These are phyloP conservation scores for Chlamydomonas incerta DNA, from an alignment of 139 green algal genomes.

Conservation along the genomic window DNA sequence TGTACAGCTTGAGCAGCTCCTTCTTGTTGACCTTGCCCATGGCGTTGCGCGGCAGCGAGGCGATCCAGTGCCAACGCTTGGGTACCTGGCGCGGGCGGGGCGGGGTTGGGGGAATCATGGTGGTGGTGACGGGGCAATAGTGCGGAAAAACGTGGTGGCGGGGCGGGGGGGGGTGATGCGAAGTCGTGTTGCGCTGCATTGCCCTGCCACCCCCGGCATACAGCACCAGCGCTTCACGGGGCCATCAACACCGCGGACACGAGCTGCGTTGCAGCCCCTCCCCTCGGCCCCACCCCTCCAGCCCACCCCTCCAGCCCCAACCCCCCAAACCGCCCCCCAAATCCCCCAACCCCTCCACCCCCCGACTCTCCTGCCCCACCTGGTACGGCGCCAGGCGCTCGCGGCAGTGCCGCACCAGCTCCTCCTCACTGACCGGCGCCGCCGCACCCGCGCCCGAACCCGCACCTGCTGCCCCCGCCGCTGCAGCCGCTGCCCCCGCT, in stretches of 20 bases:
- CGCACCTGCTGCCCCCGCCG: background rate
- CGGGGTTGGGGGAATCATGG: background rate
- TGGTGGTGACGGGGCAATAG: no score
- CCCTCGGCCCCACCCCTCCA: no score
- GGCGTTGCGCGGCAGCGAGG: slow-evolving; percentile 88
- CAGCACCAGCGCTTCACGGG: no score
- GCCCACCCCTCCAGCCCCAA: background rate
- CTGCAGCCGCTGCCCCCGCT: background rate
- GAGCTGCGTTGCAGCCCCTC: no score
- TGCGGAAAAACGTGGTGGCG: no score
- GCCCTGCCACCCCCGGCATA: no score
- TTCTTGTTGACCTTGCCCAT: slow-evolving; percentile 99
- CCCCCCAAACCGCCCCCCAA: no score
- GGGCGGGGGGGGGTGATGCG: no score
- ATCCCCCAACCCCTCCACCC: background rate
- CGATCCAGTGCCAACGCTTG: slow-evolving; percentile 61
- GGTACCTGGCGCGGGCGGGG: background rate
- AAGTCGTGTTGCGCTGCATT: no score
- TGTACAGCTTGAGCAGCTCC: slow-evolving; percentile 63
- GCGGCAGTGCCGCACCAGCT: slow-evolving; percentile 50
- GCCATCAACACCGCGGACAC: no score
- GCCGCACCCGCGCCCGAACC: background rate
- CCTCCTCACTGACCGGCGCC: slow-evolving; percentile 9
- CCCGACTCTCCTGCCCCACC: background rate
- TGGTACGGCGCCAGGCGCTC: slow-evolving; percentile 75